These are phyloP conservation scores for Leucaena leucocephala DNA, from an alignment of 306 rosid species.

Conservation along the genomic window DNA sequence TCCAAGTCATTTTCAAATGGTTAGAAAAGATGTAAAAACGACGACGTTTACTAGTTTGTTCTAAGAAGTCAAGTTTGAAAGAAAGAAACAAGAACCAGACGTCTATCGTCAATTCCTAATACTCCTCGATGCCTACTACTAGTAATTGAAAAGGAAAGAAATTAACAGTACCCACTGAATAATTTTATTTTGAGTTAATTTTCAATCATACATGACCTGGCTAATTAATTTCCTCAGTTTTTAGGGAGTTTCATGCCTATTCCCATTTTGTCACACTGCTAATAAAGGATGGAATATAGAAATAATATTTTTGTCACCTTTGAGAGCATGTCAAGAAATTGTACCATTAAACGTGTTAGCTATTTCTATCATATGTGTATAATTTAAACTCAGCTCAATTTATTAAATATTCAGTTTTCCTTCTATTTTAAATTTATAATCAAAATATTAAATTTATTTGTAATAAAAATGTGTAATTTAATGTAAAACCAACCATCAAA, in stretches of 20 bases:
- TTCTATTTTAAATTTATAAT: no score
- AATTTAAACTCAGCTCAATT: no score
- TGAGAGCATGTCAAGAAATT: neutral
- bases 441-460: no score
- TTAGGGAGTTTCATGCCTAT: neutral
- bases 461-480: no score
- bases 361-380: neutral
- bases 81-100: no score
- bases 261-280: neutral
- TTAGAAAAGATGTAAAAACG: neutral
- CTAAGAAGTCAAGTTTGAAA: neutral
- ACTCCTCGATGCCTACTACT: neutral
- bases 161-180: neutral
- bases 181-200: neutral
- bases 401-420: no score
- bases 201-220: neutral
- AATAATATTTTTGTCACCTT: neutral
- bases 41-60: neutral
- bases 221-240: neutral
- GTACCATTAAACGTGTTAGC: neutral
- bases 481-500: no score
- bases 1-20: conserved; percentile 2
- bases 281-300: neutral
- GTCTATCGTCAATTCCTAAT: neutral
- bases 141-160: neutral